Base-by-base conservation (phyloP, 176 grass and related monocot genomes). In the Carex cristatella region DNA sequence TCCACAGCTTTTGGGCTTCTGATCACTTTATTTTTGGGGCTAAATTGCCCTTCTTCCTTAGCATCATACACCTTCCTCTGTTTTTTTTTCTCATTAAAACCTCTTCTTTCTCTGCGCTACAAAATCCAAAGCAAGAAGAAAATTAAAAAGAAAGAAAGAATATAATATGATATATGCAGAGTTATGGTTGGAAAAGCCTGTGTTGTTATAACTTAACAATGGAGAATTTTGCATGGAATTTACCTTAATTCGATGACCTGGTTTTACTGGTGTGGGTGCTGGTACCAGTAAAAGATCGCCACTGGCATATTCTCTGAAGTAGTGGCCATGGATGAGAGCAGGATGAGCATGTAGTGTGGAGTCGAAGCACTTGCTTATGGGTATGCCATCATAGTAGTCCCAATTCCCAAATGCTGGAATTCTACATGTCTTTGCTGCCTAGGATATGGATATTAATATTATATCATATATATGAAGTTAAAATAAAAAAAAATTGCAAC, bases 371-470 rank as follows among this genome's bases (percentile, higher is more conserved):
- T 81, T 81, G 32, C 32, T 63, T 81, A 81, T 81, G 55, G 79
- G 79, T 23, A 81, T 28, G 32, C 27, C 57, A 16, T 81, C 79
- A 7, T 64, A 81, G 8, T 33, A 81, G 79, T 81, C 35, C 79
- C 79, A 81, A n/a, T 81, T 63, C 4, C 79, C 79, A 63, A 81
- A 81, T 81, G 79, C 79, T 64, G 79, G 79, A 46, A 81, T 46
- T 81, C 38, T 81, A 13, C 79, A 81, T 12, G 33, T 81, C 60
- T 64, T 81, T 27, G 60, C 53, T 46, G 48, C 11, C 72, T 76
- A 72, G 1, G 11, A 32, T 10, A 48, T 51, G 33, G 33, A 58
- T 58, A 58, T 58, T 16, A 3, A 58, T 58, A 58, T 58, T 14
- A 18, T 23, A 23, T 23, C 23, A 23, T 23, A 23, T 23, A 23